Base-by-base conservation (phyloP, 345 rosid species). In the Arabis hirsuta region DNA sequence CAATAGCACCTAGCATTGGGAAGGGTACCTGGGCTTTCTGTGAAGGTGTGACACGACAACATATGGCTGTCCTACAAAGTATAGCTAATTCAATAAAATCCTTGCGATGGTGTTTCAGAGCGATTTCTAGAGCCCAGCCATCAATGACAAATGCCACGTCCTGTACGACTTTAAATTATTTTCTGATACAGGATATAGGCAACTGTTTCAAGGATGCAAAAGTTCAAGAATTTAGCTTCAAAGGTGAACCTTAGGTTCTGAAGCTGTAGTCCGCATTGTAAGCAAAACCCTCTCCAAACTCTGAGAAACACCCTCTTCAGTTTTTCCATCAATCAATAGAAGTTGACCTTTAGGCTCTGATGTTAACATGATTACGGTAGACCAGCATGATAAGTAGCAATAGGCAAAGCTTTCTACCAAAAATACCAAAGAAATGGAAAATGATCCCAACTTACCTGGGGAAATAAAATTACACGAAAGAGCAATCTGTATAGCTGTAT, bases 81-180 rank as follows among this genome's bases (percentile, higher is more conserved):
- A 90, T 87, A 74, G 98, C 98, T 79, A 95, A 79, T 75, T 95
- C 99, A 60, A 92, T 90, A 78, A 95, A 91, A 71, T 93, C 94
- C 74, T 85, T 86, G 67, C 84, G 84, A 60, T 91, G 76, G 81
- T 87, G 86, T 81, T 81, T 91, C 67, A 95, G 83, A 54, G 93
- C 93, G 65, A 91, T 91, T 84, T 95, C 99, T 69, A 95, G 92
- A 52, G 99, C 97, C 97, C 99, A 90, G 58, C 99, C 99, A 82
- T 95, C 98, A 59, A 87, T 83, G 67, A 90, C 99, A 74, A 95
- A 95, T 58, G 99, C 99, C 77, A 91, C 91, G 62, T 95, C 97
- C 98, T 94, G 78, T 76, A 62, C 3, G 12, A 55, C 12, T 29
- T 62, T 19, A 20, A 46, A 55, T 61, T 62, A 22, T 47, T 55